Conservation (phyloP, 257 asterid genomes). For the Scutellaria minor region DNA sequence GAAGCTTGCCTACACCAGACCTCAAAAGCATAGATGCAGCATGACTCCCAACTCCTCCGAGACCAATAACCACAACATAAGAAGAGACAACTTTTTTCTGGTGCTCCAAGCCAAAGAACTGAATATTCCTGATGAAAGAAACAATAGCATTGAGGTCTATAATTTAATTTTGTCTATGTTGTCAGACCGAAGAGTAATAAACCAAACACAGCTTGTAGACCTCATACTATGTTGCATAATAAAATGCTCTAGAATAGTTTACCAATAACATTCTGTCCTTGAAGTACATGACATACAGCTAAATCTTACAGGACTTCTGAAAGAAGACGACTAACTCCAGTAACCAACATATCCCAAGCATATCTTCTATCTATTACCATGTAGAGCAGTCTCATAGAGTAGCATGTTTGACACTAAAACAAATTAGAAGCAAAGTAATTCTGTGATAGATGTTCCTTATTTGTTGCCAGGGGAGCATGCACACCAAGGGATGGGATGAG, state of each 20-base stretch:
- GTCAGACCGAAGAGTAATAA: conserved; percentile 2
- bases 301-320: neutral
- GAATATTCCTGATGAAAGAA: conserved; percentile 70
- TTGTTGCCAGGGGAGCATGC: neutral
- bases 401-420: neutral
- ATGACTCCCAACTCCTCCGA: conserved; percentile 99
- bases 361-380: conserved; percentile 14
- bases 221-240: neutral
- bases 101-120: conserved; percentile 85
- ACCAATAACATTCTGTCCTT: neutral
- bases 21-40: conserved; percentile 98
- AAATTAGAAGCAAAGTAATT: neutral
- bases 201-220: conserved; percentile 19
- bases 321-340: neutral
- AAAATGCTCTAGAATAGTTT: neutral
- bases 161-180: conserved; percentile 10
- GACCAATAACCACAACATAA: conserved; percentile 93
- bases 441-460: neutral
- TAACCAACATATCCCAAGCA: neutral
- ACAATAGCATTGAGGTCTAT: conserved; percentile 20
- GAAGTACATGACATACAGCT: conserved; percentile 9
- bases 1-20: conserved; percentile 90
- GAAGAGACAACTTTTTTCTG: conserved; percentile 80
- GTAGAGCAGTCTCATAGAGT: neutral
- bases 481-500: neutral